Percentiles rank a stretch among this genome's conserved stretches.
phyloP scores from a whole-genome alignment of 2,329 filamentous ascomycete species.

The Aspergillus thermomutatus region DNA sequence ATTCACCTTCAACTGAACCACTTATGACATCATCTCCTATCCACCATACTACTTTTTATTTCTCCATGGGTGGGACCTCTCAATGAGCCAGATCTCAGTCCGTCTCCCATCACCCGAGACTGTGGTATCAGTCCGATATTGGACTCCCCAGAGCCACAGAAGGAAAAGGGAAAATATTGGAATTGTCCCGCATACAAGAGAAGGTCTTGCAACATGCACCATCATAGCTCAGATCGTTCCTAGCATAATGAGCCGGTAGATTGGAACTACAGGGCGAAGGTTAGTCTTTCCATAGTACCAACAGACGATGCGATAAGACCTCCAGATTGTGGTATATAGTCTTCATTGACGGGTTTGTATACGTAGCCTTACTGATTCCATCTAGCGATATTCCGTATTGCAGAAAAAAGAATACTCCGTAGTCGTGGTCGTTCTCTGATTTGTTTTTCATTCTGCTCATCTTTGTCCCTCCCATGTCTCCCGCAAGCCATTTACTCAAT shows the following conservation, averaged over 20 bases:
- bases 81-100: neutral
- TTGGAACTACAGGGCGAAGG: neutral
- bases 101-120: neutral
- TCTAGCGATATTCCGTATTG: too few species aligned
- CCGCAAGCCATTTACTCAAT: too few species aligned
- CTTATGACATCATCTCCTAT: neutral
- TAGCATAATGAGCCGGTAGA: neutral
- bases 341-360: too few species aligned
- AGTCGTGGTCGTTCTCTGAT: too few species aligned
- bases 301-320: too few species aligned
- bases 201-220: neutral
- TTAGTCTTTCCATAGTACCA: too few species aligned
- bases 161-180: neutral
- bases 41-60: neutral
- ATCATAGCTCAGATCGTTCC: neutral
- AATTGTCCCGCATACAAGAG: neutral
- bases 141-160: neutral
- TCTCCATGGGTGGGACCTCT: neutral
- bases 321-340: too few species aligned
- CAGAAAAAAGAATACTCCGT: too few species aligned
- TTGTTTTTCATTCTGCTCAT: too few species aligned
- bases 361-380: too few species aligned
- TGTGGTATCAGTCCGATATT: neutral
- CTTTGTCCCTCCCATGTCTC: too few species aligned
- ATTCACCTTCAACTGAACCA: neutral